These are phyloP conservation scores for Termitomyces sp. DNA, from an alignment of 768 basidiomycete species.

Conservation along the genomic window DNA sequence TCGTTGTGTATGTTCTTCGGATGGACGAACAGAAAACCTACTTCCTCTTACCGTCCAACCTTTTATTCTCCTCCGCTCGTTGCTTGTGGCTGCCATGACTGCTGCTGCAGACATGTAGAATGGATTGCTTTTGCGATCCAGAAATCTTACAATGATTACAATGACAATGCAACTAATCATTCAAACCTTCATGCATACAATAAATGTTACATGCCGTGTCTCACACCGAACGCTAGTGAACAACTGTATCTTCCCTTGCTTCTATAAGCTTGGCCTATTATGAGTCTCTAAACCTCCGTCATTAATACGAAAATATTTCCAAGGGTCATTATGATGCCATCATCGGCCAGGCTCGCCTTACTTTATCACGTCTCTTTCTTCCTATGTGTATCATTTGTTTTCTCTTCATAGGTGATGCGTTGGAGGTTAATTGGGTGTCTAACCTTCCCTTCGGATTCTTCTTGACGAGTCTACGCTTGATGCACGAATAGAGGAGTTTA, in stretches of 20 bases:
- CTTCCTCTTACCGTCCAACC: not conserved
- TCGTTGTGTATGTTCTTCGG: conserved; percentile 1
- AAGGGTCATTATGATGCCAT: not conserved
- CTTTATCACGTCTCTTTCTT: no score
- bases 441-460: no score
- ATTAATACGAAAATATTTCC: not conserved
- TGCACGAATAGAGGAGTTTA: no score
- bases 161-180: conserved; percentile 13
- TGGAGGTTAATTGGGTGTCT: no score
- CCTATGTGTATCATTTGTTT: no score
- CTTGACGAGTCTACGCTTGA: no score
- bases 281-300: not conserved
- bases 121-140: conserved; percentile 2
- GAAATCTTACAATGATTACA: conserved; percentile 13
- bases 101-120: conserved; percentile 7
- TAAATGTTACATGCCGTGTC: not conserved
- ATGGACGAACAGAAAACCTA: conserved; percentile 10
- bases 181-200: not conserved
- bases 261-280: no score
- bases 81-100: not conserved
- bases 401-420: no score
- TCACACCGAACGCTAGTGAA: not conserved
- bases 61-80: not conserved
- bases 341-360: not conserved
- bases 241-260: not conserved